phyloP scores from a whole-genome alignment of 495 filamentous ascomycete genomes.

The Daldinia caldariorum region DNA sequence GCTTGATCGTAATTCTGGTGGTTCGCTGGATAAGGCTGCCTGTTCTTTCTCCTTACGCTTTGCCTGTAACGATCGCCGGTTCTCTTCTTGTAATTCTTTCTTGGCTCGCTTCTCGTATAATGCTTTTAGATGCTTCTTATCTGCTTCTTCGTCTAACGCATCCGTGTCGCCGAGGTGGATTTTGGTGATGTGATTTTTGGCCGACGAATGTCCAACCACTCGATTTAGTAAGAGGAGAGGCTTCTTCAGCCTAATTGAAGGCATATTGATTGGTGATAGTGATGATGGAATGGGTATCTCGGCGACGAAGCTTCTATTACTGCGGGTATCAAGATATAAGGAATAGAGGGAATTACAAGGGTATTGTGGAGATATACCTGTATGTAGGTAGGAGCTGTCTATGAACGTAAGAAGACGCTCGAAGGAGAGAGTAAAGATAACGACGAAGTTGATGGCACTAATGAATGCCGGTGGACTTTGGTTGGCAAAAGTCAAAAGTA shows the following conservation, averaged over 20 bases:
- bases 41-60: slow-evolving; percentile 58
- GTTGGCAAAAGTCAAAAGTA: too few species aligned
- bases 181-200: slow-evolving; percentile 59
- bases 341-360: too few species aligned
- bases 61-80: slow-evolving; percentile 60
- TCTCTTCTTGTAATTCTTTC: slow-evolving; percentile 62
- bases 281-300: slow-evolving; percentile 9
- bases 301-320: not conserved
- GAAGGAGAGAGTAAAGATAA: not conserved
- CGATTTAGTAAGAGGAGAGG: slow-evolving; percentile 57
- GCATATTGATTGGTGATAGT: slow-evolving; percentile 40
- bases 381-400: not conserved
- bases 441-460: not conserved
- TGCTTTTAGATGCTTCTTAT: slow-evolving; percentile 62
- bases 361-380: too few species aligned
- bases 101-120: slow-evolving; percentile 61
- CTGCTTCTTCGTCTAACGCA: slow-evolving; percentile 50
- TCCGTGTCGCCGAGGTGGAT: slow-evolving; percentile 60
- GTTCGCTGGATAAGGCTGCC: slow-evolving; percentile 56
- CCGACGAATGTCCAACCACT: slow-evolving; percentile 54
- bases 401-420: not conserved
- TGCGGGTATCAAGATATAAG: too few species aligned
- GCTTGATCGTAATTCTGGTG: slow-evolving; percentile 65
- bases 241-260: slow-evolving; percentile 52
- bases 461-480: too few species aligned